Percentiles rank a stretch among this genome's conserved stretches.
Evolutionary conservation across 2,329 filamentous ascomycete species (phyloP).

Genomic region (Cladosporium sphaerospermum): DNA sequence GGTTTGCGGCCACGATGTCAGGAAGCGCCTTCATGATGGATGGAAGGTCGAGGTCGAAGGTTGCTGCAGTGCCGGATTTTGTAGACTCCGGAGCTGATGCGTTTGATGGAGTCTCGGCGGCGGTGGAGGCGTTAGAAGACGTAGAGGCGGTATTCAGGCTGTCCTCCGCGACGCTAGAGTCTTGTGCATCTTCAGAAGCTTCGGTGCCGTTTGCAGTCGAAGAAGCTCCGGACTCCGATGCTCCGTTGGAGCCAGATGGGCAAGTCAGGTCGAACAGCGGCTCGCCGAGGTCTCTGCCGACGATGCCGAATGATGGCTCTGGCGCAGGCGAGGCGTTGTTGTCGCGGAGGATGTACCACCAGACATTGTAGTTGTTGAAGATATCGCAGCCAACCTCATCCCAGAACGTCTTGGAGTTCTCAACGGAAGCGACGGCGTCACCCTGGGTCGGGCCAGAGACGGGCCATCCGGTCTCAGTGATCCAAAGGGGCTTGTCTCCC

Average conservation of each 20-base stretch:
- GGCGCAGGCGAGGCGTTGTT: conserved; percentile 41
- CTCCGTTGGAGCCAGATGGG: conserved; percentile 24
- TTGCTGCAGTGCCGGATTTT: background rate
- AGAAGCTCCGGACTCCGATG: background rate
- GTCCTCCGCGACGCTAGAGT: no score
- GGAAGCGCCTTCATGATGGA: background rate
- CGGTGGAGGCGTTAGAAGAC: no score
- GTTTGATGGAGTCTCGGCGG: no score
- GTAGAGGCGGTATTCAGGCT: no score
- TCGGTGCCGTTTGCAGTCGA: no score
- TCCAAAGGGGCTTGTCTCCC: conserved; percentile 68
- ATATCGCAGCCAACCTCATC: conserved; percentile 66
- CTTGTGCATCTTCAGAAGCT: no score
- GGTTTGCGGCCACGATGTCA: background rate
- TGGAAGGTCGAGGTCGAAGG: background rate
- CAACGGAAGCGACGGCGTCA: conserved; percentile 54
- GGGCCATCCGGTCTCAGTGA: conserved; percentile 87
- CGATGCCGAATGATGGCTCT: conserved; percentile 64
- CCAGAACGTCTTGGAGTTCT: conserved; percentile 77
- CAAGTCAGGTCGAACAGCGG: conserved; percentile 61
- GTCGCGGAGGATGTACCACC: conserved; percentile 75
- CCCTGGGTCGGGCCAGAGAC: conserved; percentile 60
- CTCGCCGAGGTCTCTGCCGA: conserved; percentile 49
- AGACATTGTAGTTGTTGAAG: conserved; percentile 56
- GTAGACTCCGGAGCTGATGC: background rate